Evolutionary conservation across 345 rosid species (phyloP), one percentile per base, ranked within the genome.

Genomic region (Passiflora organensis): DNA sequence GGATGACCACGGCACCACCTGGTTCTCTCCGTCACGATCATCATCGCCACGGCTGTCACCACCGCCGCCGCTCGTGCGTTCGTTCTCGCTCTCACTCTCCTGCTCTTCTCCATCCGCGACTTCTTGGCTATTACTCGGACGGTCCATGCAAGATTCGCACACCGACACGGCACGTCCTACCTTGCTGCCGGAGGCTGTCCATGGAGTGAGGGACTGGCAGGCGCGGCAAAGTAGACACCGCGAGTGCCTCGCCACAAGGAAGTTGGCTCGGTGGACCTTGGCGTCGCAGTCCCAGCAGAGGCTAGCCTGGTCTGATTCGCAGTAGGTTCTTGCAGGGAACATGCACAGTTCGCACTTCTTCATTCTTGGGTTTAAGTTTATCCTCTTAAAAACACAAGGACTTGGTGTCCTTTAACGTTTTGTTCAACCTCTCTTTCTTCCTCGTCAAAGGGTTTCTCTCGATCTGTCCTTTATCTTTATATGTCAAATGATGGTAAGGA

Each of bases 221-320:
- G 58, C 42, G 48, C 67, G 72, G 64, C 93, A 85, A 22, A 85
- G 84, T 10, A 85, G 82, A 18, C 61, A 58, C 13, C 93, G 70
- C 13, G 66, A 47, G 62, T 85, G 93, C 13, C 86, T 61, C 0
- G 93, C 88, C 6, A 85, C 93, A 36, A 85, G 86, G 69, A 85
- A 85, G 75, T 85, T 85, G 51, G 93, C 88, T 19, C 81, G 84
- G 68, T 82, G 93, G 32, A 85, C 88, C 58, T 67, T 71, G 49
- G 72, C 71, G 54, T 85, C 93, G 63, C 93, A 85, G 69, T 58
- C 65, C 93, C 93, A 85, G 63, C 93, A 85, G 19, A 85, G 77
- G 62, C 72, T 63, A 12, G 93, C 93, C 63, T 76, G 75, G 65
- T 85, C 93, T 13, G 88, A 76, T 56, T 82, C 86, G 50, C 93